Evolutionary conservation across 140 eudicot genomes (phyloP).

Genomic region (Erigeron philadelphicus): DNA sequence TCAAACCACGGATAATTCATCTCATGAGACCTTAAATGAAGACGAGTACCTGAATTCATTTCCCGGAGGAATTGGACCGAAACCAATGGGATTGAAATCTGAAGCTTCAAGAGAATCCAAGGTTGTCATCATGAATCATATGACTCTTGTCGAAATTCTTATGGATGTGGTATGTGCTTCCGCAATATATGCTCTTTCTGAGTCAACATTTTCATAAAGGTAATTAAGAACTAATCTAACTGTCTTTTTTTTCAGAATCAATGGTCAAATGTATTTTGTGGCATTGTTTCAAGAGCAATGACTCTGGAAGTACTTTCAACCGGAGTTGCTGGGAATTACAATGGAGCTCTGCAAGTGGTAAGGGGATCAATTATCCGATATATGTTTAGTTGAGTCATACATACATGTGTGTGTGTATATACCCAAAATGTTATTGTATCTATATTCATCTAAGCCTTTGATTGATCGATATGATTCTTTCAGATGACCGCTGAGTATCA

Average conservation of each 20-base stretch:
- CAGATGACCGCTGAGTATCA: constrained; percentile 97
- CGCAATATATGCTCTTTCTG: background rate
- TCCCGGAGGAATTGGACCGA: constrained; percentile 85
- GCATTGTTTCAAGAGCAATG: constrained; percentile 87
- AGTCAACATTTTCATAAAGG: background rate
- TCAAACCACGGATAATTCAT: constrained; percentile 38
- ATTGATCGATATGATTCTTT: background rate
- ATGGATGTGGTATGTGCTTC: constrained; percentile 71
- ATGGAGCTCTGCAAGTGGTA: constrained; percentile 99
- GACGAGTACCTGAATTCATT: constrained; percentile 67
- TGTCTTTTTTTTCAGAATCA: constrained; percentile 52
- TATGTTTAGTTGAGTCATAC: background rate
- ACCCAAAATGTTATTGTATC: background rate
- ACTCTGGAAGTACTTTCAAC: constrained; percentile 88
- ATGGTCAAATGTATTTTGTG: constrained; percentile 75
- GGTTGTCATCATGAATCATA: constrained; percentile 89
- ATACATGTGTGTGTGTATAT: no score
- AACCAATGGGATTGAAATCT: constrained; percentile 61
- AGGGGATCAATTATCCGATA: constrained; percentile 7
- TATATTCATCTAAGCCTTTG: background rate
- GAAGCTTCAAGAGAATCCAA: constrained; percentile 85
- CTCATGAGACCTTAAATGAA: constrained; percentile 53
- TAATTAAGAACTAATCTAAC: background rate
- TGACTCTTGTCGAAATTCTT: constrained; percentile 72
- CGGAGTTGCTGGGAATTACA: constrained; percentile 90